Conservation (phyloP, 495 filamentous ascomycete genomes). For the Staphylotrichum tortipilum region DNA sequence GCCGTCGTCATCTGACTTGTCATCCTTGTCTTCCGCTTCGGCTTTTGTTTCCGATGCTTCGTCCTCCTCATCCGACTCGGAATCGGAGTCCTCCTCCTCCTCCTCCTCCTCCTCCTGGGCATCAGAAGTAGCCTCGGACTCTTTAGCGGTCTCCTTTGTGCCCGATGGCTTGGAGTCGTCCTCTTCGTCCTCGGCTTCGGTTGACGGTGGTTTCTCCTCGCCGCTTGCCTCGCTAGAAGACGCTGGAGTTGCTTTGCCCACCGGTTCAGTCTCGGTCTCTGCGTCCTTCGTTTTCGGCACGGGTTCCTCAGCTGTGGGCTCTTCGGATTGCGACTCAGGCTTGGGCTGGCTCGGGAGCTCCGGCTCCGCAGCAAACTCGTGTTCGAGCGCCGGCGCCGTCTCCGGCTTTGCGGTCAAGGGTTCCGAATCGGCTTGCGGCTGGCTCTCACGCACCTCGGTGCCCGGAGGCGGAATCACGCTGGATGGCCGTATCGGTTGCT, state of each 20-base stretch:
- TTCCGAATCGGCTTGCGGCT: neutral
- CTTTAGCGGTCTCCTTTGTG: neutral
- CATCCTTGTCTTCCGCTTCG: neutral
- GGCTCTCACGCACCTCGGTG: neutral
- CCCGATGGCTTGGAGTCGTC: neutral
- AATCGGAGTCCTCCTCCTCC: constrained; percentile 5
- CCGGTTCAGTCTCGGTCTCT: neutral
- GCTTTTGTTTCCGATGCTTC: constrained; percentile 1
- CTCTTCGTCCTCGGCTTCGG: neutral
- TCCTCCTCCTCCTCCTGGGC: constrained; percentile 4
- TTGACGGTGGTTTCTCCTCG: neutral
- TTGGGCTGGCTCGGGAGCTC: neutral
- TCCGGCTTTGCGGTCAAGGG: neutral
- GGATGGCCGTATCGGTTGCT: constrained; percentile 18
- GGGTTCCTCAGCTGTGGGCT: neutral
- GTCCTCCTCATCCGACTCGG: neutral
- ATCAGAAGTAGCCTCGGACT: too few relatives aligned
- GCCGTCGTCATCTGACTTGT: too few relatives aligned
- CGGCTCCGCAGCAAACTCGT: neutral
- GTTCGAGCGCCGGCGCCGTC: neutral
- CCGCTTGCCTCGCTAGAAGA: neutral
- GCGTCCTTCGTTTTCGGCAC: neutral
- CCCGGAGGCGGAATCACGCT: constrained; percentile 19
- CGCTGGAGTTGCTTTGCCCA: neutral
- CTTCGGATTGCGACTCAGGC: neutral